These are phyloP conservation scores for Sparassis latifolia DNA, from an alignment of 1,284 basidiomycete species.

Conservation along the genomic window DNA sequence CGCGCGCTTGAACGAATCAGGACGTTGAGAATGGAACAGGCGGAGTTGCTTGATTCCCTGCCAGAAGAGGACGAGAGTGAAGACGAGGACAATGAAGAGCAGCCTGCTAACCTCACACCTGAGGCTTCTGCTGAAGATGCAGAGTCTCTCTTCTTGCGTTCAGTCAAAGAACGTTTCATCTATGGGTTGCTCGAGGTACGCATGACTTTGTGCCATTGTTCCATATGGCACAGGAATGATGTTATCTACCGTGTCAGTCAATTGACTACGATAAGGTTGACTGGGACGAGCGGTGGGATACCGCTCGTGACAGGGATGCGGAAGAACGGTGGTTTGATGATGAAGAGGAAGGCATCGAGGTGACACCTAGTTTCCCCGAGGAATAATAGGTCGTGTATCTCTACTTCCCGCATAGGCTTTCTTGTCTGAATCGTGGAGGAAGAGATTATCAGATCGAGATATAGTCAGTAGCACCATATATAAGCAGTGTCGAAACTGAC, in stretches of 20 bases:
- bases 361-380: slow-evolving; percentile 2
- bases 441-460: neutral
- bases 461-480: neutral
- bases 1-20: slow-evolving; percentile 59
- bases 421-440: neutral
- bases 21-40: slow-evolving; percentile 35
- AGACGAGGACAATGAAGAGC: slow-evolving; percentile 35
- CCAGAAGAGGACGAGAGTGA: slow-evolving; percentile 57
- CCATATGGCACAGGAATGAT: neutral
- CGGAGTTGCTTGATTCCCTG: slow-evolving; percentile 41
- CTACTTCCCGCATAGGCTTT: too few relatives aligned
- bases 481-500: neutral
- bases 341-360: slow-evolving; percentile 40
- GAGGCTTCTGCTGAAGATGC: slow-evolving; percentile 42
- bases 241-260: slow-evolving; percentile 32
- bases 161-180: slow-evolving; percentile 63
- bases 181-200: slow-evolving; percentile 70
- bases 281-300: slow-evolving; percentile 69
- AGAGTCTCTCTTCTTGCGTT: slow-evolving; percentile 46
- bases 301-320: slow-evolving; percentile 49
- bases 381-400: too few relatives aligned
- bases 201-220: slow-evolving; percentile 5
- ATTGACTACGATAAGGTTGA: slow-evolving; percentile 69
- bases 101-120: slow-evolving; percentile 5
- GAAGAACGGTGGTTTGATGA: slow-evolving; percentile 76